Conservation (phyloP, 257 asterid genomes). For the Voacanga thouarsii region DNA sequence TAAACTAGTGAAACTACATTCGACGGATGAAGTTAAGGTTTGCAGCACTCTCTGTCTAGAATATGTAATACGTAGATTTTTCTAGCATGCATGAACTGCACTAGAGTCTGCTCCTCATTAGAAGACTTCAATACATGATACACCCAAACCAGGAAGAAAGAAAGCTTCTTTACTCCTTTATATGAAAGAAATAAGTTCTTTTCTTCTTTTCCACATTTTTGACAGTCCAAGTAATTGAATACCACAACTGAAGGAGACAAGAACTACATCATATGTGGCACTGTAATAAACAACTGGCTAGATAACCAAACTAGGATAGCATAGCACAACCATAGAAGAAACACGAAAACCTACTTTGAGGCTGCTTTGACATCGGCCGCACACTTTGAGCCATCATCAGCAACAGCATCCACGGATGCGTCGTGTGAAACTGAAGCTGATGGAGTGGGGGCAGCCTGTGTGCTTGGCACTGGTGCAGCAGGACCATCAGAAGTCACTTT, state of each 20-base stretch:
- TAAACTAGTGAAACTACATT: background rate
- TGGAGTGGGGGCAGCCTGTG: conserved; percentile 29
- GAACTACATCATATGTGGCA: background rate
- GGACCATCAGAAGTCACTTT: conserved; percentile 47
- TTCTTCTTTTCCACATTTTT: background rate
- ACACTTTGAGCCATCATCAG: conserved; percentile 42
- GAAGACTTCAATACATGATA: background rate
- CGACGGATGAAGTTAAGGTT: background rate
- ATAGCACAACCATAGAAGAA: conserved; percentile 7
- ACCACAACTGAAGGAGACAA: background rate
- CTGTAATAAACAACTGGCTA: background rate
- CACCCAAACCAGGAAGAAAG: background rate
- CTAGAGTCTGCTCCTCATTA: background rate
- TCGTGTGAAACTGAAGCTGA: conserved; percentile 44
- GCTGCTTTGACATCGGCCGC: conserved; percentile 50
- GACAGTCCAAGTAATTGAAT: background rate
- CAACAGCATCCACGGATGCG: conserved; percentile 33
- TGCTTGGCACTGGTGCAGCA: conserved; percentile 39
- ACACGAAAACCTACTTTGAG: conserved; percentile 48
- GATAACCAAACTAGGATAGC: background rate
- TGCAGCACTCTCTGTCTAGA: background rate
- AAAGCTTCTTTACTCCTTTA: background rate
- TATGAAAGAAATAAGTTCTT: background rate
- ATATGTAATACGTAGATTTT: background rate
- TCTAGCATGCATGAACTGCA: background rate